Percentiles rank a stretch among this genome's conserved stretches.
phyloP scores from a whole-genome alignment of 192 early-diverging fungal species.

The Backusella liffmaniae region DNA sequence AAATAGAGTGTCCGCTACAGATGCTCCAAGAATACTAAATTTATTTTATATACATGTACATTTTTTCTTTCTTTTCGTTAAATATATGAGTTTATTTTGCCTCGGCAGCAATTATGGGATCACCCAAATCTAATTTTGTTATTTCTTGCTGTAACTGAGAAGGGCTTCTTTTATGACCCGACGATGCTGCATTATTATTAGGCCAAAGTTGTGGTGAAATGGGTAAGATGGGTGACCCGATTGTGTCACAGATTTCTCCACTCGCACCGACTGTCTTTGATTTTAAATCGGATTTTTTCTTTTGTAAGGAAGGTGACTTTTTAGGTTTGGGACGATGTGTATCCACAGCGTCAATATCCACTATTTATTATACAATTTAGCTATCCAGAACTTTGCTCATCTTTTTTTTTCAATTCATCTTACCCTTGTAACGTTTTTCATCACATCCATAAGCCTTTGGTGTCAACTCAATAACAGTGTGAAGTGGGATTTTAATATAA shows the following conservation, averaged over 20 bases:
- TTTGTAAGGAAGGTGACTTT: background rate
- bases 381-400: background rate
- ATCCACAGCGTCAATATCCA: conserved; percentile 97
- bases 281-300: background rate
- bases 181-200: background rate
- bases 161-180: background rate
- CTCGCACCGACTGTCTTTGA: conserved; percentile 24
- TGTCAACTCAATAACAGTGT: conserved; percentile 95
- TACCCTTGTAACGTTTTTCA: conserved; percentile 88
- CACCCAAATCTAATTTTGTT: background rate
- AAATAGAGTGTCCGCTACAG: no score
- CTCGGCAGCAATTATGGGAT: background rate
- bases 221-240: conserved; percentile 21
- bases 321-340: conserved; percentile 84
- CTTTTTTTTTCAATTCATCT: background rate
- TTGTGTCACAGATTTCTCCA: conserved; percentile 33
- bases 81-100: background rate
- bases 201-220: conserved; percentile 17
- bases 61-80: no score
- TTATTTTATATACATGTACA: no score
- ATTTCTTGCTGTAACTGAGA: background rate
- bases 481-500: conserved; percentile 98
- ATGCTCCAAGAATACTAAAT: no score
- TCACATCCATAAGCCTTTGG: conserved; percentile 96
- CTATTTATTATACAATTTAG: conserved; percentile 24